Conservation (phyloP, 805 yeast species). For the Myxozyma udenii region DNA sequence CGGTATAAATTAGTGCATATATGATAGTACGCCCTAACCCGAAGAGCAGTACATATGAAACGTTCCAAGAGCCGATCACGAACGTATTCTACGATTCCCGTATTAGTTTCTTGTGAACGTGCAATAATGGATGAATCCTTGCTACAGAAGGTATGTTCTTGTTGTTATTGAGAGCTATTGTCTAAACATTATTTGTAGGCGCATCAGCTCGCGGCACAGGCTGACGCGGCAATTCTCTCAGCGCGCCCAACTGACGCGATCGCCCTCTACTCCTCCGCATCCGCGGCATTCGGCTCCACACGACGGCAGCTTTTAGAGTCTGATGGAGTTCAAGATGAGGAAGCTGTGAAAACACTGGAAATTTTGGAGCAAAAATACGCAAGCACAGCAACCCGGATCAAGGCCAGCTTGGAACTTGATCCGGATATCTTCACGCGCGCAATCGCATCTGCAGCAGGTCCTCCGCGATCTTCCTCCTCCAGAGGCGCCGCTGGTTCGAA, state of each 20-base stretch:
- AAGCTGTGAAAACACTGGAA: conserved; percentile 21
- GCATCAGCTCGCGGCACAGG: conserved; percentile 25
- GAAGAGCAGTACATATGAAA: too few species aligned
- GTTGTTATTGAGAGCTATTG: not conserved
- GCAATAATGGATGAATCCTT: conserved; percentile 8
- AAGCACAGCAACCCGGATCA: conserved; percentile 17
- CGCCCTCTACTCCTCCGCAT: conserved; percentile 21
- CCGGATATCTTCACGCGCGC: conserved; percentile 17
- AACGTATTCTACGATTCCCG: too few species aligned
- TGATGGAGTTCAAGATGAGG: conserved; percentile 22
- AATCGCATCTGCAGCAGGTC: not conserved
- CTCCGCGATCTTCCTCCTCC: not conserved
- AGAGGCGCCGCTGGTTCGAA: not conserved
- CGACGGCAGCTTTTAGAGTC: not conserved
- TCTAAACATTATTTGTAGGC: conserved; percentile 15
- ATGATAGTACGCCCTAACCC: too few species aligned
- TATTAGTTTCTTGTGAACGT: too few species aligned
- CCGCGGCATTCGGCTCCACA: conserved; percentile 20
- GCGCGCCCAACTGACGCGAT: conserved; percentile 29
- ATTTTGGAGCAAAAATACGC: conserved; percentile 16
- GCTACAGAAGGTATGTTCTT: conserved; percentile 3
- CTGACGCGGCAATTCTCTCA: conserved; percentile 27
- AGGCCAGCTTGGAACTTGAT: conserved; percentile 7
- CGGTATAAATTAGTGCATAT: too few species aligned
- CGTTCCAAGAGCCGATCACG: too few species aligned